Evolutionary conservation across 225 moss, liverwort and hornwort genomes (phyloP).

Genomic region (Asterella californica): DNA sequence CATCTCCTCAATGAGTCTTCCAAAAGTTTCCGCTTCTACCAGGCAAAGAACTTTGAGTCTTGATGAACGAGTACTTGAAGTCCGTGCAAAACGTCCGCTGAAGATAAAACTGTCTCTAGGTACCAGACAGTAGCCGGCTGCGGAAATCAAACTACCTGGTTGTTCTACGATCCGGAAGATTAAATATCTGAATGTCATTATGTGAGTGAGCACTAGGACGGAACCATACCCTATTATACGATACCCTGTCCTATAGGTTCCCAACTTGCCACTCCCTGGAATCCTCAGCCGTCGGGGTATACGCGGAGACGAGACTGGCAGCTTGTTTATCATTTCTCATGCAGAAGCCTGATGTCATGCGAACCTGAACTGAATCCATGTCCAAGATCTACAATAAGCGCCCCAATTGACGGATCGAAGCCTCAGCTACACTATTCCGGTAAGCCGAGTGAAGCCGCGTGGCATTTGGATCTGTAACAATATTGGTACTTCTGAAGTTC

Average conservation of each 20-base stretch:
- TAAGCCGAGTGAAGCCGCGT: background rate
- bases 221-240: background rate
- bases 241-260: background rate
- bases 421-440: background rate
- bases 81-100: background rate
- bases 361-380: background rate
- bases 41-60: background rate
- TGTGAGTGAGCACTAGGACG: background rate
- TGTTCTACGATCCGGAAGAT: background rate
- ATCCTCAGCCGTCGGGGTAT: background rate
- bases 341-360: background rate
- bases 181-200: background rate
- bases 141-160: background rate
- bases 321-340: background rate
- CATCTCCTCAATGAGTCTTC: background rate
- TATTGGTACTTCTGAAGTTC: background rate
- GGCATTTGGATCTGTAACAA: background rate
- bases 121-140: background rate
- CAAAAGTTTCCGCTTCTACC: background rate
- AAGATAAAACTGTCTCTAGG: background rate
- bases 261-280: background rate
- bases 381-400: background rate
- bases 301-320: background rate
- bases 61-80: background rate
- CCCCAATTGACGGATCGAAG: background rate